Base-by-base conservation (phyloP, 176 grass and related monocot species). In the Cenchrus americanus region DNA sequence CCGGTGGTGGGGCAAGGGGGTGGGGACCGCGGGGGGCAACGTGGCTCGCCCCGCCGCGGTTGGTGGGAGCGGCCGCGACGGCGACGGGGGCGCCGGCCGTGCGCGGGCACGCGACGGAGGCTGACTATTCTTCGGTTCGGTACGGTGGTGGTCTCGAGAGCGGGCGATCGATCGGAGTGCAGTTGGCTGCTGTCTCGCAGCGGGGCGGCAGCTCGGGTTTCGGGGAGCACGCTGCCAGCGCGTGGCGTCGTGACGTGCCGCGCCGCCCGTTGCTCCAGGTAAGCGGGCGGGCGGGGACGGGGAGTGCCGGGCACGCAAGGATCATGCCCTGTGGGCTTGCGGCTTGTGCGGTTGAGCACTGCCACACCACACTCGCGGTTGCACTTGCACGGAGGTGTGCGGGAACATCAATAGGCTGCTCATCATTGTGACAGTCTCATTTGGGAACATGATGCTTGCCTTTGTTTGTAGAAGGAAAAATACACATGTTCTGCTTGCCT, bases 171-270 rank as follows among this genome's bases (percentile, higher is more conserved):
- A 55, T 55, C 18, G 66, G 37, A n/a, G 43, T 14, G 68, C 2
- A 10, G 21, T 10, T 19, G 0, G 14, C 21, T 15, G 51, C 49
- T 82, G 86, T 88, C 80, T 10, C 37, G 80, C 66, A 80, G 73
- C 73, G 73, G 63, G 86, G 86, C 53, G 80, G 66, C 86, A 66
- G 66, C 80, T 78, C 23, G 13, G 65, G 80, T 14, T 27, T 2
- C n/a, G 80, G 66, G 86, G 86, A 7, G n/a, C 86, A 64, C 64
- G 15, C 18, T 6, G 32, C 18, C 27, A 22, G 17, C 30, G 26
- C 73, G 18, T 55, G 10, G 32, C 11, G 7, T 75, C 49, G 26
- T 37, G 26, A 30, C 71, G 49, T 54, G 49, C 26, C 17, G 73
- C 32, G 34, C 73, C 73, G 52, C 2, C 30, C 52, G 34, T 23